A percentile compares a stretch with the other conserved stretches of the same genome.
Conservation (phyloP, 1,284 basidiomycete species). For the Xanthoconium separans region DNA sequence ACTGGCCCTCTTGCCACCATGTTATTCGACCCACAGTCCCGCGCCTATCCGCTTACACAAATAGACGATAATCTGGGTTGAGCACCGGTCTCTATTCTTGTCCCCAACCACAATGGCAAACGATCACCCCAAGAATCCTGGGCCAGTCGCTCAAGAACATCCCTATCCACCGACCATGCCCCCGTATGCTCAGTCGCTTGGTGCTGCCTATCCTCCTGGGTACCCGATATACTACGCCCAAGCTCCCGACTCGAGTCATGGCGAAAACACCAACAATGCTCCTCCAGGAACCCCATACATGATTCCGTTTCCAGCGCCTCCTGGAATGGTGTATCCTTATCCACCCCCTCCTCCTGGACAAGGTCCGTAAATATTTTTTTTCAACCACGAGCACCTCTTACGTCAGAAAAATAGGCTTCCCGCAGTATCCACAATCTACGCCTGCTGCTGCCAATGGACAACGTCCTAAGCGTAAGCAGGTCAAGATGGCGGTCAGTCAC, state of each 20-base stretch:
- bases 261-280: slow-evolving; percentile 46
- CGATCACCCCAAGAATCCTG: slow-evolving; percentile 33
- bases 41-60: slow-evolving; percentile 35
- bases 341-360: slow-evolving; percentile 41
- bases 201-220: slow-evolving; percentile 33
- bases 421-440: slow-evolving; percentile 30
- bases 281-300: slow-evolving; percentile 50
- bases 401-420: slow-evolving; percentile 33
- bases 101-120: slow-evolving; percentile 28
- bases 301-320: slow-evolving; percentile 50
- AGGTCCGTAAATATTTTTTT: slow-evolving; percentile 37
- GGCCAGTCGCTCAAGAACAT: slow-evolving; percentile 31
- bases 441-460: slow-evolving; percentile 26
- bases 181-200: slow-evolving; percentile 31
- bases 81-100: slow-evolving; percentile 29
- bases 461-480: slow-evolving; percentile 76
- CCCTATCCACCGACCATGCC: slow-evolving; percentile 29
- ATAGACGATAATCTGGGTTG: slow-evolving; percentile 22
- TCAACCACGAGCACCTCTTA: slow-evolving; percentile 10
- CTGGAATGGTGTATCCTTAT: slow-evolving; percentile 67
- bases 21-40: slow-evolving; percentile 14
- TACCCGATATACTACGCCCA: slow-evolving; percentile 36
- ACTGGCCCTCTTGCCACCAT: slow-evolving; percentile 18
- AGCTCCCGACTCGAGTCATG: slow-evolving; percentile 27
- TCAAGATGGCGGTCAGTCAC: slow-evolving; percentile 78